These are phyloP conservation scores for Mycena kentingensis DNA, from an alignment of 768 basidiomycete genomes.

Conservation along the genomic window DNA sequence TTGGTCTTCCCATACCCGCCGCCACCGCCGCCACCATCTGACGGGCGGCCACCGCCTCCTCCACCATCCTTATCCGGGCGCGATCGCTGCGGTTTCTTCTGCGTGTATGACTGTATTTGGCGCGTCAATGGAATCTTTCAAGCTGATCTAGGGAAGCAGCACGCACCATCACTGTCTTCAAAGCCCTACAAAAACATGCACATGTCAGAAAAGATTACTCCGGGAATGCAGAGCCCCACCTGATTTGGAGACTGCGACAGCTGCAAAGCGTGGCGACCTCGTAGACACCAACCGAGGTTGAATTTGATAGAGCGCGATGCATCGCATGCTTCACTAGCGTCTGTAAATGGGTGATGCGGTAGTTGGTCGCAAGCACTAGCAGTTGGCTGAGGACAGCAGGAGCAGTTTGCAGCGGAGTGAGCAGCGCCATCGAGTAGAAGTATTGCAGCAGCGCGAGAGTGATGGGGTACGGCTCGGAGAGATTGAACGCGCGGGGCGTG, in stretches of 20 bases:
- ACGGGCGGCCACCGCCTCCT: slow-evolving; percentile 37
- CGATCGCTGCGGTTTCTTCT: slow-evolving; percentile 66
- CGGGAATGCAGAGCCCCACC: slow-evolving; percentile 48
- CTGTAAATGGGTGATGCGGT: slow-evolving; percentile 74
- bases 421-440: slow-evolving; percentile 83
- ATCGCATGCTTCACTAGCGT: slow-evolving; percentile 89
- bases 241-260: slow-evolving; percentile 85
- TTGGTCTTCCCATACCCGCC: slow-evolving; percentile 35
- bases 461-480: slow-evolving; percentile 90
- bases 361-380: slow-evolving; percentile 80
- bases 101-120: slow-evolving; percentile 68
- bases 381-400: slow-evolving; percentile 88
- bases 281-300: slow-evolving; percentile 88
- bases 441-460: slow-evolving; percentile 91
- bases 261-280: slow-evolving; percentile 93
- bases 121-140: too few relatives aligned
- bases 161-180: slow-evolving; percentile 82
- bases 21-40: slow-evolving; percentile 33
- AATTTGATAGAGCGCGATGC: slow-evolving; percentile 83
- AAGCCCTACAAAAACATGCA: slow-evolving; percentile 51
- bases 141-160: too few relatives aligned
- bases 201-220: slow-evolving; percentile 23
- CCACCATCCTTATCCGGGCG: slow-evolving; percentile 50
- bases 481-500: slow-evolving; percentile 72
- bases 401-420: slow-evolving; percentile 89